phyloP scores from a whole-genome alignment of 352 stramenopile genomes.

The Phytophthora hibernalis region DNA sequence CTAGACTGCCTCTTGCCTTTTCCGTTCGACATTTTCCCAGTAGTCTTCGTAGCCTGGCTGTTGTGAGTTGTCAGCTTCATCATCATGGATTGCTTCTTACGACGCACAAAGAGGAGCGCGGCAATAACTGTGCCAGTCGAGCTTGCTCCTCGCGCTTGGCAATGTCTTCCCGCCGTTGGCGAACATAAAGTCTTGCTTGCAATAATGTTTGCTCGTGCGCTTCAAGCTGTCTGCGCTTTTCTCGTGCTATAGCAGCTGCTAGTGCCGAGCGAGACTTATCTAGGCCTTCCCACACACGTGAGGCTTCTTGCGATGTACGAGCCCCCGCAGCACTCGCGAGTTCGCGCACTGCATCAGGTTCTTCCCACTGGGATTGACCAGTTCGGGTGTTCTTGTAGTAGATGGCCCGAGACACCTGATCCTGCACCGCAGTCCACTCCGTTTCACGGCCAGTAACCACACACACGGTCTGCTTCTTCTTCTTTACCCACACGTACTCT shows the following conservation, averaged over 20 bases:
- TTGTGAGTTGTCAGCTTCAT: slow-evolving; percentile 54
- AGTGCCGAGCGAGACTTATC: slow-evolving; percentile 51
- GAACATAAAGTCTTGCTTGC: slow-evolving; percentile 46
- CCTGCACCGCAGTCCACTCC: slow-evolving; percentile 71
- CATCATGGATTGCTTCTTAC: slow-evolving; percentile 78
- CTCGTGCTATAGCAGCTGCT: slow-evolving; percentile 44
- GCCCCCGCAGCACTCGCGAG: slow-evolving; percentile 56
- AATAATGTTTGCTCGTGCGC: slow-evolving; percentile 43
- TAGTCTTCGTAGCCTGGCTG: slow-evolving; percentile 22
- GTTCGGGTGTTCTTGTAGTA: slow-evolving; percentile 82
- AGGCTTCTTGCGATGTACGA: slow-evolving; percentile 60
- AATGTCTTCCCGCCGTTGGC: slow-evolving; percentile 64
- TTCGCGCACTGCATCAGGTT: slow-evolving; percentile 65
- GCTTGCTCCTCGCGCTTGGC: slow-evolving; percentile 62
- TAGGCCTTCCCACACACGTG: slow-evolving; percentile 65
- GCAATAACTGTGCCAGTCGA: slow-evolving; percentile 61
- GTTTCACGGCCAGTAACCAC: slow-evolving; percentile 65
- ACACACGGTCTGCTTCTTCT: slow-evolving; percentile 74
- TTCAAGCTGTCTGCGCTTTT: slow-evolving; percentile 52
- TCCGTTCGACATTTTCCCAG: slow-evolving; percentile 1
- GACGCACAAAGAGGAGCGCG: slow-evolving; percentile 70
- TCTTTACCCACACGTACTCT: slow-evolving; percentile 81
- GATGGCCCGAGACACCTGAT: slow-evolving; percentile 59
- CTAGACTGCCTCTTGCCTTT: slow-evolving; percentile 18
- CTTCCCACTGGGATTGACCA: slow-evolving; percentile 74